A percentile compares a stretch with the other conserved stretches of the same genome.
Evolutionary conservation across 176 grass and related monocot species (phyloP).

Genomic region (Carex littledalei): DNA sequence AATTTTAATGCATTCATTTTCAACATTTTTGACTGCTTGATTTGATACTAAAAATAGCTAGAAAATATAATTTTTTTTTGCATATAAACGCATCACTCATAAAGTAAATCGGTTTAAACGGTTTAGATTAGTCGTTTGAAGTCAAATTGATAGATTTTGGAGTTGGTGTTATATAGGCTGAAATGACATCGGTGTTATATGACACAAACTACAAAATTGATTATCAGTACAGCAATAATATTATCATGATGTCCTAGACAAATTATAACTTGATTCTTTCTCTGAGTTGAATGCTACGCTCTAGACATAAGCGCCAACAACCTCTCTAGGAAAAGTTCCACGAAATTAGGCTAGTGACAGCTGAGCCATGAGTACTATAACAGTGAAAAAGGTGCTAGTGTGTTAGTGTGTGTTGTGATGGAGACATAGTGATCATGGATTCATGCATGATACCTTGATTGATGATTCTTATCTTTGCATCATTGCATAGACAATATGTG

Average conservation of each 20-base stretch:
- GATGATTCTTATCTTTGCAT: slow-evolving; percentile 1
- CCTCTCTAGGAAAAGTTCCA: background rate
- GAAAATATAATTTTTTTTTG: too few species aligned
- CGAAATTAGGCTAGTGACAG: background rate
- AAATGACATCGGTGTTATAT: too few species aligned
- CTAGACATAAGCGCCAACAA: background rate
- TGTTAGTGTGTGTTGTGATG: background rate
- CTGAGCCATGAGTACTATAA: slow-evolving; percentile 7
- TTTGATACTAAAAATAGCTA: too few species aligned
- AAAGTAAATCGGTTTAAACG: too few species aligned
- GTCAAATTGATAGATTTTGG: too few species aligned
- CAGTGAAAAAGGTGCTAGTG: background rate
- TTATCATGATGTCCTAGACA: background rate
- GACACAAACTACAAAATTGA: too few species aligned
- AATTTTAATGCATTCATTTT: too few species aligned
- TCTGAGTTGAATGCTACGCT: background rate
- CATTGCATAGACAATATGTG: background rate
- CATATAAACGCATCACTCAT: too few species aligned
- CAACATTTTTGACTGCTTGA: too few species aligned
- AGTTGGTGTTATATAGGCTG: too few species aligned
- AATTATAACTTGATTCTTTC: background rate
- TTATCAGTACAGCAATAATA: background rate
- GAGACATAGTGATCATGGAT: background rate
- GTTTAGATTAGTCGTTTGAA: too few species aligned
- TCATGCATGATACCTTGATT: background rate